Conservation (phyloP, 352 stramenopile genomes). For the Pythium aristosporum region DNA sequence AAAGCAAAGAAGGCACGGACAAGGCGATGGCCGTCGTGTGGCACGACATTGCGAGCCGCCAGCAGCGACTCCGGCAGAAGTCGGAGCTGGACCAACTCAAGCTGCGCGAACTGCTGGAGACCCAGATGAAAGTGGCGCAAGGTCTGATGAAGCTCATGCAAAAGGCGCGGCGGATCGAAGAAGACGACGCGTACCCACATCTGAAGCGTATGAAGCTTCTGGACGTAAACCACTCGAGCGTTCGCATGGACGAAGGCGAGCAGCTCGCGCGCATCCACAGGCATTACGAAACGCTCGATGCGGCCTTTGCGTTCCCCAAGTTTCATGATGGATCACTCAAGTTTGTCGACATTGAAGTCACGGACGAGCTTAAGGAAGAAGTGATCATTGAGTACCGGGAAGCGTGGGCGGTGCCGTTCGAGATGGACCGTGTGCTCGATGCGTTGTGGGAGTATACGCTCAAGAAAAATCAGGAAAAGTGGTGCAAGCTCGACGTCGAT, state of each 20-base stretch:
- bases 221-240: too few relatives aligned
- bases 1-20: background rate
- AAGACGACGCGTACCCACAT: background rate
- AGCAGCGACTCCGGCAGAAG: constrained; percentile 17
- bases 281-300: constrained; percentile 5
- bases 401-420: constrained; percentile 19
- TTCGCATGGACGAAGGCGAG: background rate
- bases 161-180: constrained; percentile 14
- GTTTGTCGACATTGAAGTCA: constrained; percentile 22
- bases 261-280: constrained; percentile 10
- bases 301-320: constrained; percentile 11
- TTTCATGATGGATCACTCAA: constrained; percentile 19
- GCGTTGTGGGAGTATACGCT: constrained; percentile 14
- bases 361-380: constrained; percentile 7
- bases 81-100: constrained; percentile 31
- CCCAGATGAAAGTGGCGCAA: constrained; percentile 32
- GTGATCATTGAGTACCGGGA: constrained; percentile 20
- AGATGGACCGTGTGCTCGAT: constrained; percentile 4
- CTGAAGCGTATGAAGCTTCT: constrained; percentile 1
- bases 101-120: constrained; percentile 27
- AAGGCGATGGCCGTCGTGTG: constrained; percentile 10
- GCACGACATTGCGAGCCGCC: constrained; percentile 15
- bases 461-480: constrained; percentile 18
- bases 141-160: constrained; percentile 29
- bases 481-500: background rate